phyloP scores from a whole-genome alignment of 257 asterid genomes.

The Haberlea rhodopensis region DNA sequence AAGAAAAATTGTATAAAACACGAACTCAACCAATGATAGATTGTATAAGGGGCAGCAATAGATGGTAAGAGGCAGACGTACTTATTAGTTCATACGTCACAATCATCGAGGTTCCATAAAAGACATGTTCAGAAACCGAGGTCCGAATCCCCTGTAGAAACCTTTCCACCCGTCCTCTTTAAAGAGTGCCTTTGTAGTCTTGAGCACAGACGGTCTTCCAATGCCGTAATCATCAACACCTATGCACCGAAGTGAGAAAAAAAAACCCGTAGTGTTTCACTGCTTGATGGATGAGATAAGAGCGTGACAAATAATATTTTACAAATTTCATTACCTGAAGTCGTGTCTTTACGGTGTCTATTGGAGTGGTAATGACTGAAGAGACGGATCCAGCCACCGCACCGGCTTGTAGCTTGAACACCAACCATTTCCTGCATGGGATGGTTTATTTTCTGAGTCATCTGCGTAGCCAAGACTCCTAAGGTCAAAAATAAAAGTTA shows the following conservation, averaged over 20 bases:
- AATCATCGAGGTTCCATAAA: conserved; percentile 87
- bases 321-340: conserved; percentile 66
- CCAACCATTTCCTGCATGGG: conserved; percentile 59
- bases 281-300: background rate
- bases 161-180: conserved; percentile 94
- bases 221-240: conserved; percentile 89
- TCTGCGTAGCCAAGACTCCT: conserved; percentile 72
- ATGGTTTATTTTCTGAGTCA: conserved; percentile 62
- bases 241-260: conserved; percentile 28
- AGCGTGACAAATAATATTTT: background rate
- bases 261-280: background rate
- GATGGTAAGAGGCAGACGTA: conserved; percentile 30
- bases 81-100: conserved; percentile 91
- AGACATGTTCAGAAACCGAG: conserved; percentile 88
- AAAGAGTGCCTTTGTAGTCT: conserved; percentile 61
- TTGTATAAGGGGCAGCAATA: background rate
- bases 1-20: background rate
- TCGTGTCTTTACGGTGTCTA: conserved; percentile 83
- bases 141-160: conserved; percentile 87
- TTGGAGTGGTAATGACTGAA: conserved; percentile 74
- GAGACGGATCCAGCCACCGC: conserved; percentile 84
- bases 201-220: conserved; percentile 85
- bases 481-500: conserved; percentile 1
- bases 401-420: conserved; percentile 91
- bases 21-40: background rate